A percentile compares a stretch with the other conserved stretches of the same genome.
These are phyloP conservation scores for Verbascum thapsus DNA, from an alignment of 257 asterid genomes.

Conservation along the genomic window DNA sequence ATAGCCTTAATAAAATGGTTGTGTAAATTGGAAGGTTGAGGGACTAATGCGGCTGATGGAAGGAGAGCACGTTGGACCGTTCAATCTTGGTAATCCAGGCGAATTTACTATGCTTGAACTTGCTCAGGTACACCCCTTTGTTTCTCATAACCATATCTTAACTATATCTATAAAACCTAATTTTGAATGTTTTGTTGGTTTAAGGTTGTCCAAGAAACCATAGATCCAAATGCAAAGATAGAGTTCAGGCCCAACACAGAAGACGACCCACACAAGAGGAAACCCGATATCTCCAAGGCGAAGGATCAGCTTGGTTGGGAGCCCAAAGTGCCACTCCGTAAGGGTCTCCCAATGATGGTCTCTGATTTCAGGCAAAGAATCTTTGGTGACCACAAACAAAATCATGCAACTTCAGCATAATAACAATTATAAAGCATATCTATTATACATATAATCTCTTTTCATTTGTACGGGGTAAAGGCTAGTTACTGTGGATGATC, in stretches of 20 bases:
- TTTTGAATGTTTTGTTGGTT: too few species aligned
- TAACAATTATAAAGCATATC: too few species aligned
- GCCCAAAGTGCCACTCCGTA: constrained; percentile 79
- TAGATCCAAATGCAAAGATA: constrained; percentile 83
- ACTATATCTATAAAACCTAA: background rate
- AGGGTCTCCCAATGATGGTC: constrained; percentile 95
- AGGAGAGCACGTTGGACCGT: constrained; percentile 98
- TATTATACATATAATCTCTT: too few species aligned
- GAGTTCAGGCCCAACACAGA: constrained; percentile 91
- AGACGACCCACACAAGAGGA: constrained; percentile 97
- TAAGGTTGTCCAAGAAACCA: constrained; percentile 93
- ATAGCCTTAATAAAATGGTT: too few species aligned
- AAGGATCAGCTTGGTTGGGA: constrained; percentile 91
- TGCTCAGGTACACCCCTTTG: constrained; percentile 67
- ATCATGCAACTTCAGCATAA: constrained; percentile 33
- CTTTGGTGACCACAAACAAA: constrained; percentile 78
- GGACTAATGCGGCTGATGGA: constrained; percentile 97
- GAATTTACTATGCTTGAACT: constrained; percentile 98
- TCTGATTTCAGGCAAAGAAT: constrained; percentile 86
- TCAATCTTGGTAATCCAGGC: constrained; percentile 96
- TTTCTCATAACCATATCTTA: too few species aligned
- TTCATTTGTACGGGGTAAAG: too few species aligned
- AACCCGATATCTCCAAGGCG: constrained; percentile 88
- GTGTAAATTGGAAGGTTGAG: too few species aligned
- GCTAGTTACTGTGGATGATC: too few species aligned